A percentile compares a stretch with the other conserved stretches of the same genome.
These are phyloP conservation scores for Macroventuria anomochaeta DNA, from an alignment of 2,329 filamentous ascomycete species.

Conservation along the genomic window DNA sequence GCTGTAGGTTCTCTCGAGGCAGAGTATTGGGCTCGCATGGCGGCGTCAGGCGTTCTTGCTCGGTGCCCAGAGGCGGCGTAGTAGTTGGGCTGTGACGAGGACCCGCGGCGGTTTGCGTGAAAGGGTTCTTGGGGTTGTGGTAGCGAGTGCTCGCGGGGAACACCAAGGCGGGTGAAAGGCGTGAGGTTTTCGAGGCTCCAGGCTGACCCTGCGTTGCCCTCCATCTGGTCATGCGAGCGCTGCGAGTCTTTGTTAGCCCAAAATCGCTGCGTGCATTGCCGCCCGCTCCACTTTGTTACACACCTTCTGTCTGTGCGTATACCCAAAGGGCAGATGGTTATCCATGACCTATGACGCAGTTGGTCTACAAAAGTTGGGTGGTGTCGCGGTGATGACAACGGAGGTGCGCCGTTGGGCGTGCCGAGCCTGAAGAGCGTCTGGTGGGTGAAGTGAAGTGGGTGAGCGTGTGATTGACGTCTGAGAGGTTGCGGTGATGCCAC, in stretches of 20 bases:
- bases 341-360: constrained; percentile 36
- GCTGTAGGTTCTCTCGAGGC: constrained; percentile 1
- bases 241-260: constrained; percentile 21
- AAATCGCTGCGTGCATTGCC: constrained; percentile 20
- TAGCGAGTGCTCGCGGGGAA: constrained; percentile 11
- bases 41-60: constrained; percentile 14
- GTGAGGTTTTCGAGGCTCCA: constrained; percentile 28
- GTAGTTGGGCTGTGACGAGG: constrained; percentile 6
- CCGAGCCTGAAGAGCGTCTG: background rate
- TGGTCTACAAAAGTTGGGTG: background rate
- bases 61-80: constrained; percentile 6
- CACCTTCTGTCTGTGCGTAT: constrained; percentile 45
- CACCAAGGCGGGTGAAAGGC: constrained; percentile 14
- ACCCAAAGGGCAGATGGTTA: constrained; percentile 38
- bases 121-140: constrained; percentile 12
- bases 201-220: constrained; percentile 36
- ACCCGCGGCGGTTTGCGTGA: constrained; percentile 11
- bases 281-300: constrained; percentile 23
- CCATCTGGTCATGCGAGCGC: constrained; percentile 47
- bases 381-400: background rate
- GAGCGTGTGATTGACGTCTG: constrained; percentile 4
- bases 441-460: constrained; percentile 6
- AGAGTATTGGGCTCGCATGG: background rate
- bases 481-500: constrained; percentile 6
- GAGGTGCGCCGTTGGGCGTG: constrained; percentile 4